These are phyloP conservation scores for Zygoascus sp. DNA, from an alignment of 1,139 yeast species.

Conservation along the genomic window DNA sequence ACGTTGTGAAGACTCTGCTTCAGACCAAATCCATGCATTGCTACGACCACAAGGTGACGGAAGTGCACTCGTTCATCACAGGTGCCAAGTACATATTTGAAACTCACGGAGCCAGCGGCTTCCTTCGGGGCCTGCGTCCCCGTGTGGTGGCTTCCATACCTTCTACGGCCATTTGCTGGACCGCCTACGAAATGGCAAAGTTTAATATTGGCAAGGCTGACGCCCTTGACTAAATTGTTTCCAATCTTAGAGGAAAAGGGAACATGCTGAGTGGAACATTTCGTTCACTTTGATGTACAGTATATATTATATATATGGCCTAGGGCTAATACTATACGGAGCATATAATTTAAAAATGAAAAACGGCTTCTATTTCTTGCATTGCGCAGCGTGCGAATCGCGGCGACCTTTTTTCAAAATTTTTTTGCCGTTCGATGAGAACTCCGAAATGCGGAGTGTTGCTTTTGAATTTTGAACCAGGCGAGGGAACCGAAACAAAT, in stretches of 20 bases:
- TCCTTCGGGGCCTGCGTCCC: conserved; percentile 82
- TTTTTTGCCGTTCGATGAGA: too few species aligned
- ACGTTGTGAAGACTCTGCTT: conserved; percentile 85
- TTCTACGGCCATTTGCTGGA: conserved; percentile 96
- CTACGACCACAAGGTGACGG: conserved; percentile 46
- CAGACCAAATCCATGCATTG: conserved; percentile 58
- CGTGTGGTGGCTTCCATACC: conserved; percentile 93
- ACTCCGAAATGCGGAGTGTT: too few species aligned
- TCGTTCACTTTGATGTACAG: conserved; percentile 1
- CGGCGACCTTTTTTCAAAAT: neutral
- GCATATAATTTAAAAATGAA: neutral
- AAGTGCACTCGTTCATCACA: conserved; percentile 62
- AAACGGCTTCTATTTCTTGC: neutral
- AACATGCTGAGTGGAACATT: neutral
- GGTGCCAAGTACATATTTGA: conserved; percentile 68
- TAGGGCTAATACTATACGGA: neutral
- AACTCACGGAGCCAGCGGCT: conserved; percentile 65
- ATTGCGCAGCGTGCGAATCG: neutral
- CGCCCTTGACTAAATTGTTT: neutral
- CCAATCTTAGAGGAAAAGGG: neutral
- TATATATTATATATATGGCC: neutral
- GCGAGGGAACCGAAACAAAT: too few species aligned
- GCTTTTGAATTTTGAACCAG: too few species aligned
- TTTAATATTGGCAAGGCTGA: conserved; percentile 42
- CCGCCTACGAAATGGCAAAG: conserved; percentile 97